Base-by-base conservation (phyloP, 1,284 basidiomycete species). In the Austroboletus niveus region DNA sequence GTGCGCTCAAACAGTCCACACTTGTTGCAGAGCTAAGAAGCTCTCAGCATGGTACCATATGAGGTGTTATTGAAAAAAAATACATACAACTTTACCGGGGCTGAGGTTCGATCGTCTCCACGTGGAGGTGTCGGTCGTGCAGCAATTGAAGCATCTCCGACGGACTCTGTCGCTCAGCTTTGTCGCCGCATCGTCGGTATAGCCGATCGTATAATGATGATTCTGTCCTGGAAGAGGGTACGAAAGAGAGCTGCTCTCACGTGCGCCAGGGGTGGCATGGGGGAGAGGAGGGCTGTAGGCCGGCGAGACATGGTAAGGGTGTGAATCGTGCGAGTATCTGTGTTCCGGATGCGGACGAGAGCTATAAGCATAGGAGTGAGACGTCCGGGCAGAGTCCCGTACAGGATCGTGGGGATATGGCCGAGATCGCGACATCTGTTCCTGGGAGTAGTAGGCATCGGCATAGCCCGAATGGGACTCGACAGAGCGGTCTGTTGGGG, bases 1-100 rank as follows among this genome's bases (percentile, higher is more conserved):
- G 89, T 91, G 49, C 88, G 81, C 67, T 91, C 88, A 61, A 91
- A 91, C 9, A 91, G 71, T 22, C 88, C 88, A 62, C 88, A 91
- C 64, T 91, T 91, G 77, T 91, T 91, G 74, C 88, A 91, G n/a
- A 91, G 77, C 87, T 90, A 55, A 4, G 22, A 38, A 51, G 45
- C 38, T 14, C n/a, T 57, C 15, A 68, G 51, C 15, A 24, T 22
- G 52, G 32, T 53, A 24, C 45, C 27, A 49, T 17, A 49, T 54
- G 27, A 47, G 32, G 43, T 38, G 32, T 8, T 22, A 48, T 49
- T 49, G 38, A 8, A 45, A 22, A 54, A 48, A 42, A 12, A 20
- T 3, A 38, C 87, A 56, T 62, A 89, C 87, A 60, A 90, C 89
- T 79, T 91, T 91, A 34, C 88, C 88, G 3, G 85, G 86, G 57